Conservation (phyloP, 2,329 filamentous ascomycete genomes). For the Thielaviopsis musarum region DNA sequence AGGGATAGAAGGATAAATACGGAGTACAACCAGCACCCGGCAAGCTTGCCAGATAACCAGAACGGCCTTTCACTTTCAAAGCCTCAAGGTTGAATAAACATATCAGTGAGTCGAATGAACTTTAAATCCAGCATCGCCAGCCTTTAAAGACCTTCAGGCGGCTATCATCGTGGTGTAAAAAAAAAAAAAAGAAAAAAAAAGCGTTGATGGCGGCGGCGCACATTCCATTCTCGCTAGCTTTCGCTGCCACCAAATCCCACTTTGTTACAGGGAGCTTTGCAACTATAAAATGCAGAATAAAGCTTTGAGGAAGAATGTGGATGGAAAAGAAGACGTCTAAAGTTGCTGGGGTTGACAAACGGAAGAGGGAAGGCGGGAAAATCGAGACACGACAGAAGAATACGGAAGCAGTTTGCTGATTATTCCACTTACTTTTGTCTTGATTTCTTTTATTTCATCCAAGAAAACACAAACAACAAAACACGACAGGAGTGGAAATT, state of each 20-base stretch:
- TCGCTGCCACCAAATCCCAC: background rate
- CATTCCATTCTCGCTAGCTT: background rate
- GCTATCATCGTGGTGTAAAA: background rate
- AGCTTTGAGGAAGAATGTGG: background rate
- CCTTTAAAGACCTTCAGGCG: background rate
- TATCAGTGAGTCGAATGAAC: background rate
- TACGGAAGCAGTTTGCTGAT: background rate
- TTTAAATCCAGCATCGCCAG: background rate
- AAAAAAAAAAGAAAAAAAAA: background rate
- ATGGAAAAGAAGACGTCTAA: background rate
- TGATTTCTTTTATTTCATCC: background rate
- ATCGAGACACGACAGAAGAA: background rate
- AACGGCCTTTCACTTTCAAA: background rate
- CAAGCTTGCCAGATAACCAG: background rate
- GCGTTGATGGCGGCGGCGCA: background rate
- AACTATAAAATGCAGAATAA: background rate
- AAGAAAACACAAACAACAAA: background rate
- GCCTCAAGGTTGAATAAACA: background rate
- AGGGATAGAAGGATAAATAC: background rate
- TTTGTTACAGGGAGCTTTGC: background rate
- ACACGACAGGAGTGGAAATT: background rate
- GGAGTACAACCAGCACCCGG: no score
- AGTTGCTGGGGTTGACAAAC: background rate
- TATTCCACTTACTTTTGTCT: background rate
- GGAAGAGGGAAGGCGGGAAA: background rate